phyloP scores from a whole-genome alignment of 2,329 filamentous ascomycete genomes.

The Cladosporium sp. region DNA sequence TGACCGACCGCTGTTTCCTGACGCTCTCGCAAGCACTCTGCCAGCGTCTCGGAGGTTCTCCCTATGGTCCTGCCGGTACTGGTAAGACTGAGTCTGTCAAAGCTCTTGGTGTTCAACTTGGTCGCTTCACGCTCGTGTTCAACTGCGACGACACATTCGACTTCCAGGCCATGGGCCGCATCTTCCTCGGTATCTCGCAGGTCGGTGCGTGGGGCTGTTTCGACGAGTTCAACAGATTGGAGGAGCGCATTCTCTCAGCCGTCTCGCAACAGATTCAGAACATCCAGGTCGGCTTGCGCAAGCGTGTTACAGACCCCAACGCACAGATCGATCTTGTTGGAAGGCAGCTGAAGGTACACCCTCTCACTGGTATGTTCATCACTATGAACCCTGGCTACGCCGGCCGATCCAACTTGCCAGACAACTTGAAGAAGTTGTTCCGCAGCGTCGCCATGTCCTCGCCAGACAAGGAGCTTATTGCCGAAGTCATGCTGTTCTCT shows the following conservation, averaged over 20 bases:
- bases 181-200: slow-evolving; percentile 98
- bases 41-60: slow-evolving; percentile 91
- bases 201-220: slow-evolving; percentile 99
- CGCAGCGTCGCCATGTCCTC: slow-evolving; percentile 99
- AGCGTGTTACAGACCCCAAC: slow-evolving; percentile 74
- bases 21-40: slow-evolving; percentile 94
- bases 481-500: slow-evolving; percentile 99
- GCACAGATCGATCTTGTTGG: slow-evolving; percentile 92
- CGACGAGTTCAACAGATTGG: slow-evolving; percentile 98
- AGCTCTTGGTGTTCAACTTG: slow-evolving; percentile 90
- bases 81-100: slow-evolving; percentile 99
- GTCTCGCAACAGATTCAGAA: slow-evolving; percentile 99
- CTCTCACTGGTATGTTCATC: slow-evolving; percentile 97
- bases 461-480: slow-evolving; percentile 98
- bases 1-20: slow-evolving; percentile 97
- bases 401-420: slow-evolving; percentile 92
- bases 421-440: slow-evolving; percentile 99
- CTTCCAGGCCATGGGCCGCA: slow-evolving; percentile 98
- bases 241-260: slow-evolving; percentile 94
- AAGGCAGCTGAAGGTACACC: slow-evolving; percentile 81
- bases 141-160: slow-evolving; percentile 99
- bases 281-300: slow-evolving; percentile 91
- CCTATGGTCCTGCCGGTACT: slow-evolving; percentile 94
- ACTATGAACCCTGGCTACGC: slow-evolving; percentile 99
- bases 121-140: slow-evolving; percentile 96